Evolutionary conservation across 2,329 filamentous ascomycete genomes (phyloP).

Genomic region (Paecilomyces formosus): DNA sequence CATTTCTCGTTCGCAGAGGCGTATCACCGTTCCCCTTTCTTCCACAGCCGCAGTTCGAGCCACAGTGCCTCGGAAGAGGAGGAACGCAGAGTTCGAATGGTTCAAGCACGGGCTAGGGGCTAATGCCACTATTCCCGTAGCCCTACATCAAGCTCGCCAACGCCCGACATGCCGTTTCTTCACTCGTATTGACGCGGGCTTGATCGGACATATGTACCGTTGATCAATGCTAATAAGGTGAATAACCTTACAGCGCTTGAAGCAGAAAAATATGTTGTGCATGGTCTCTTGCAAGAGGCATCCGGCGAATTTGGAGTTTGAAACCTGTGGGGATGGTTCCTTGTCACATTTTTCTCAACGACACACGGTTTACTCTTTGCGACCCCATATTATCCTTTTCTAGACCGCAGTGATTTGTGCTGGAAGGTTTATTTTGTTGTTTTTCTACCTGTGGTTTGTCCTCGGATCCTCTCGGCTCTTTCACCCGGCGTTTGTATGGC

Average conservation of each 20-base stretch:
- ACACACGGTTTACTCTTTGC: background rate
- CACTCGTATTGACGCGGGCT: background rate
- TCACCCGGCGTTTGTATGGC: background rate
- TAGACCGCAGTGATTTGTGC: background rate
- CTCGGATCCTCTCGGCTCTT: conserved; percentile 8
- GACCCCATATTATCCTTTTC: background rate
- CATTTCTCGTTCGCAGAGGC: conserved; percentile 19
- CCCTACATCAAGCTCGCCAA: background rate
- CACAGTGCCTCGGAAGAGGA: conserved; percentile 24
- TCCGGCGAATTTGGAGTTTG: background rate
- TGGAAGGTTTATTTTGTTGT: conserved; percentile 2
- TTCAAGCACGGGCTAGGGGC: conserved; percentile 30
- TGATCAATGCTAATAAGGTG: background rate
- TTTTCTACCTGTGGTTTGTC: conserved; percentile 1
- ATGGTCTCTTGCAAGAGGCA: background rate
- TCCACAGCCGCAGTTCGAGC: conserved; percentile 17
- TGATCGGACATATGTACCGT: background rate
- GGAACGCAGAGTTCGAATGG: conserved; percentile 32
- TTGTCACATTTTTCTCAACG: background rate
- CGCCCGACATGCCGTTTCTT: background rate
- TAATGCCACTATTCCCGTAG: conserved; percentile 8
- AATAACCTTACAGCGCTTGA: background rate
- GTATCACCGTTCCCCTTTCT: conserved; percentile 16
- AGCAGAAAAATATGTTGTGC: background rate
- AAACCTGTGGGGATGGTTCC: background rate